A percentile compares a stretch with the other conserved stretches of the same genome.
Conservation (phyloP, 2,329 filamentous ascomycete genomes). For the Nemania sp. region DNA sequence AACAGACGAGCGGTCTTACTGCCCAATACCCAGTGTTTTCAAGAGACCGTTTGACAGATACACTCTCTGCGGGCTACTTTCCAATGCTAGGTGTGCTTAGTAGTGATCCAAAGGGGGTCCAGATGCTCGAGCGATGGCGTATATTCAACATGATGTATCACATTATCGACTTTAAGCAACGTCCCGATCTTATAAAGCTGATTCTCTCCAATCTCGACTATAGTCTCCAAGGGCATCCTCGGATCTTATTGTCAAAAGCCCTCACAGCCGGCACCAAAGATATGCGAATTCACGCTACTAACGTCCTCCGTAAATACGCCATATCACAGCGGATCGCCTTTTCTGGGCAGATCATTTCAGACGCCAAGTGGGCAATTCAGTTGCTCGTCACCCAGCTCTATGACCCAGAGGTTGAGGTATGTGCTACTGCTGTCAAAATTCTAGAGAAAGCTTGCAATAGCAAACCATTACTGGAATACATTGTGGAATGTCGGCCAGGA, state of each 20-base stretch:
- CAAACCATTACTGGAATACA: conserved; percentile 90
- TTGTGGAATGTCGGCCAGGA: conserved; percentile 94
- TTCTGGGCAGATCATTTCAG: conserved; percentile 62
- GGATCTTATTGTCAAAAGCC: conserved; percentile 92
- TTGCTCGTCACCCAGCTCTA: conserved; percentile 98
- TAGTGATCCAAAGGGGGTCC: conserved; percentile 82
- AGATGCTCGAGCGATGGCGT: conserved; percentile 94
- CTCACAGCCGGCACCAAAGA: conserved; percentile 92
- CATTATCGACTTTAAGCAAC: conserved; percentile 90
- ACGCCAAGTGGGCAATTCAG: conserved; percentile 96
- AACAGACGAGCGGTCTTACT: conserved; percentile 75
- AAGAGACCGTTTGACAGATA: conserved; percentile 83
- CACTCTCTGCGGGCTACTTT: conserved; percentile 92
- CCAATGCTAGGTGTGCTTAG: conserved; percentile 90
- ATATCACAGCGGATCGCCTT: conserved; percentile 62
- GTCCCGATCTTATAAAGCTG: conserved; percentile 90
- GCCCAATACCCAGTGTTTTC: conserved; percentile 92
- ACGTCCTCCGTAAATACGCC: conserved; percentile 87
- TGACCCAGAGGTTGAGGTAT: conserved; percentile 96
- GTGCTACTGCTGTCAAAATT: conserved; percentile 95
- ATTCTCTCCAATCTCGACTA: conserved; percentile 95
- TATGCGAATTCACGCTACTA: conserved; percentile 90
- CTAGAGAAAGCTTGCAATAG: conserved; percentile 97
- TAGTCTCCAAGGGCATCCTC: conserved; percentile 85
- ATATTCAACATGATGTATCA: conserved; percentile 99